Percentiles rank a stretch among this genome's conserved stretches.
These are phyloP conservation scores for Saccharomyces uvarum DNA, from an alignment of 1,139 yeast species.

Conservation along the genomic window DNA sequence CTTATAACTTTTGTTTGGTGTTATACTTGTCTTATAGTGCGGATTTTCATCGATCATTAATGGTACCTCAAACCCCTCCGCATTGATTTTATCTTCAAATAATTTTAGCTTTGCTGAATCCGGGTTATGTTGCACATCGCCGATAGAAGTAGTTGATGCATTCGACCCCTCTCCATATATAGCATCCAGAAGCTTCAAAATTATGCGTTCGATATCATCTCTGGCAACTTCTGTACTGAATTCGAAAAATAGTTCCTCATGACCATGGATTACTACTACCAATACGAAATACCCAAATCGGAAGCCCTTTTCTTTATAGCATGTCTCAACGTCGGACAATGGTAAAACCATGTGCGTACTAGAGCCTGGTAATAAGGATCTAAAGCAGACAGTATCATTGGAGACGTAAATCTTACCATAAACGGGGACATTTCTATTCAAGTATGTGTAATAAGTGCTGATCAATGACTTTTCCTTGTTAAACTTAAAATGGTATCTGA, in stretches of 20 bases:
- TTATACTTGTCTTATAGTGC: constrained; percentile 43
- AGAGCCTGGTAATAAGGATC: constrained; percentile 73
- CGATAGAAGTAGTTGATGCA: constrained; percentile 10
- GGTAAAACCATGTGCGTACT: constrained; percentile 83
- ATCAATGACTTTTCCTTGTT: constrained; percentile 44
- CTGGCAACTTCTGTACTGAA: constrained; percentile 59
- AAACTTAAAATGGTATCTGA: constrained; percentile 59
- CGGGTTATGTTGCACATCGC: constrained; percentile 38
- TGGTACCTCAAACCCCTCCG: constrained; percentile 59
- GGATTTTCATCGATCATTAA: constrained; percentile 61
- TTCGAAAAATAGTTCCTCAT: constrained; percentile 69
- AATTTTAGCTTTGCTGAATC: constrained; percentile 49
- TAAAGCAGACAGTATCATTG: constrained; percentile 57
- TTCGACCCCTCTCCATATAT: constrained; percentile 19
- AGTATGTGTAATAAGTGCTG: constrained; percentile 65
- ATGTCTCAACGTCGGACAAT: constrained; percentile 58
- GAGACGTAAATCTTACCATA: constrained; percentile 81
- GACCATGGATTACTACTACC: constrained; percentile 59
- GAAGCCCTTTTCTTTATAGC: constrained; percentile 57
- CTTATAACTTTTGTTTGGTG: constrained; percentile 46
- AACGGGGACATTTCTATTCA: constrained; percentile 63
- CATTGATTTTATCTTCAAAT: constrained; percentile 55
- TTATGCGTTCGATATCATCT: constrained; percentile 61
- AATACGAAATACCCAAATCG: constrained; percentile 63
- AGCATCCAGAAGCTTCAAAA: constrained; percentile 45